phyloP scores from a whole-genome alignment of 2,329 filamentous ascomycete species.

The Coleophoma eucalyptorum region DNA sequence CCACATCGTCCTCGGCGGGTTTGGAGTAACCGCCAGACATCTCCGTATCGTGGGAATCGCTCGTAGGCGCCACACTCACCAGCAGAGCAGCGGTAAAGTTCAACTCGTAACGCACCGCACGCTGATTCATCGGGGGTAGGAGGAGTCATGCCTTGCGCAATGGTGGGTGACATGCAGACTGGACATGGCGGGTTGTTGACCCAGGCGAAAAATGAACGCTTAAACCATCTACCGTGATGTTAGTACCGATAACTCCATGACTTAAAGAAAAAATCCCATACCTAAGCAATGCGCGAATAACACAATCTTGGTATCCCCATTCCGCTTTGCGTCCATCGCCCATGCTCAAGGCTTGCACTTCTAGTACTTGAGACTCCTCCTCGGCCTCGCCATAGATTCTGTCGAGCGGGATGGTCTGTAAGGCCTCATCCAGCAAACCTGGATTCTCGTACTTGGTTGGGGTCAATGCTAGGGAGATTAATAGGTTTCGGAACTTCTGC shows the following conservation, averaged over 20 bases:
- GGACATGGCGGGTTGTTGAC: slow-evolving; percentile 92
- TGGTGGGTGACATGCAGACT: slow-evolving; percentile 76
- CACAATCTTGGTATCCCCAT: slow-evolving; percentile 98
- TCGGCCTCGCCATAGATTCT: slow-evolving; percentile 92
- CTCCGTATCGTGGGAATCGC: slow-evolving; percentile 89
- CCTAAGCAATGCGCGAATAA: slow-evolving; percentile 82
- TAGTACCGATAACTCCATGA: slow-evolving; percentile 8
- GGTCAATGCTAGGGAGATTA: slow-evolving; percentile 81
- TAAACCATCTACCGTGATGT: slow-evolving; percentile 73
- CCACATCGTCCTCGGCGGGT: slow-evolving; percentile 82
- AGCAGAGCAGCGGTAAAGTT: slow-evolving; percentile 84
- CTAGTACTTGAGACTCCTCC: slow-evolving; percentile 84
- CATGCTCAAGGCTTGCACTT: slow-evolving; percentile 84
- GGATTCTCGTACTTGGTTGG: slow-evolving; percentile 96
- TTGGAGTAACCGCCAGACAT: slow-evolving; percentile 89
- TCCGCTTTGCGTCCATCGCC: slow-evolving; percentile 74
- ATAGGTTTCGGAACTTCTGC: slow-evolving; percentile 74
- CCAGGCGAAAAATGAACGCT: slow-evolving; percentile 90
- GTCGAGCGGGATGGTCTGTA: slow-evolving; percentile 82
- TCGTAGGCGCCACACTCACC: slow-evolving; percentile 73
- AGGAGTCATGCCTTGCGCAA: slow-evolving; percentile 76
- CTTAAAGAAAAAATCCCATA: slow-evolving; percentile 36
- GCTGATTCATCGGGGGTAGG: slow-evolving; percentile 87
- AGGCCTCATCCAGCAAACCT: slow-evolving; percentile 85
- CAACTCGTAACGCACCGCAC: slow-evolving; percentile 80